Base-by-base conservation (phyloP, 1,284 basidiomycete species). In the Irpex rosettiformis region DNA sequence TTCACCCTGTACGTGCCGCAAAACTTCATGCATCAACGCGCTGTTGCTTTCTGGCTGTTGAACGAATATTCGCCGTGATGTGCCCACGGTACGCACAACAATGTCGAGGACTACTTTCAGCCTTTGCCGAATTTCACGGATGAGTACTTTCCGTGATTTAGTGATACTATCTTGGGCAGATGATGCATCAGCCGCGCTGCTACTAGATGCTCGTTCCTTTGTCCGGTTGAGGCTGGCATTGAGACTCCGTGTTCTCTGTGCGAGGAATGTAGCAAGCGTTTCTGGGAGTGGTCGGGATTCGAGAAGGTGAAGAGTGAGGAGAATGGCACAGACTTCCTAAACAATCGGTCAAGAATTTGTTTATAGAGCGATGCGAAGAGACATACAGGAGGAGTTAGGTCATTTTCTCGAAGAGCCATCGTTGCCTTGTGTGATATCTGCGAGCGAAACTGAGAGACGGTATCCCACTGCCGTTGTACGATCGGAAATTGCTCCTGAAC, bases 391-490 rank as follows among this genome's bases (percentile, higher is more conserved):
- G 77, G 67, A 6, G 85, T 75, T 40, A 75, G 66, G 18, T 71
- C 73, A 58, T 74, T 73, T 62, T 87, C 84, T 54, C 91, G 83
- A 10, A 95, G 75, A 13, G 85, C 88, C 25, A 91, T 71, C 0
- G 86, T 92, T 3, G 93, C 89, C 65, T 86, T 88, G 64, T 94
- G 89, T 16, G 89, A 83, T 58, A 96, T 94, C 67, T 95, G 93
- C 1, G 84, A 77, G 37, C 92, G 86, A 68, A 96, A 93, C 61
- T 90, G 91, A 1, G 86, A 82, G 11, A 96, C 82, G 0, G 82
- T 79, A 60, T 95, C 94, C 94, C 94, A 96, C 71, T 96, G 94
- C 42, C 92, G 86, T 65, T 93, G 88, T 4, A 93, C 83, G 3
- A 96, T 76, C 16, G 93, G 91, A 62, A 94, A 89, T 73, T 91